Base-by-base conservation (phyloP, 805 yeast species). In the Naumovozyma castellii region DNA sequence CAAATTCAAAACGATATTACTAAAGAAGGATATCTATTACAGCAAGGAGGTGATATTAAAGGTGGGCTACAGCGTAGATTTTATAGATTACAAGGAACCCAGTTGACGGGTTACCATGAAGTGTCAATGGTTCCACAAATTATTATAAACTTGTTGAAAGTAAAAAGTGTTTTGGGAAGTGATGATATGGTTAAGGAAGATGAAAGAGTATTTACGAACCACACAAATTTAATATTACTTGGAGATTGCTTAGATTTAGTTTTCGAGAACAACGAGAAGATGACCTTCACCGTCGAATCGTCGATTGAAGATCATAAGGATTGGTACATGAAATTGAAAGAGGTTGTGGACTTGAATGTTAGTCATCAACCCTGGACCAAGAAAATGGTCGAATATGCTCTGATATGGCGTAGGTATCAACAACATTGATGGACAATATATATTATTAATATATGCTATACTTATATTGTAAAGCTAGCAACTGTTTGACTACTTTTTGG, bases 11-110 rank as follows among this genome's bases (percentile, higher is more conserved):
- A 64, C 46, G 36, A 47, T 4, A 49, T 66, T 15, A 40, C 37
- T 2, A 64, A 65, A 51, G 80, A 82, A 54, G 97, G 97, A 0
- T 79, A 67, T 52, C 64, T 90, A 64, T 76, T 77, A 50, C 97
- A 88, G 62, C 85, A 81, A 53, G 97, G 97, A 15, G 97, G 97
- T 8, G 97, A 88, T 63, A 74, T 92, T 49, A 73, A 70, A 13
- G 65, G 69, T 20, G 36, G 53, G 25, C 76, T 88, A 78, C 75
- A 83, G 49, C 74, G 82, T 47, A 70, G 97, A 42, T 84, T 62
- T 62, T 86, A 80, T 65, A 78, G 73, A 47, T 66, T 88, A n/a
- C 66, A 72, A 35, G 94, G 90, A 0, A 72, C 78, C 6, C 75
- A 78, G 28, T 65, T 88, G 48, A 68, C 78, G 39, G 95, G 95